Evolutionary conservation across 2,329 filamentous ascomycete genomes (phyloP), one percentile per base, ranked within the genome.

Genomic region (Achaetomium macrosporum): DNA sequence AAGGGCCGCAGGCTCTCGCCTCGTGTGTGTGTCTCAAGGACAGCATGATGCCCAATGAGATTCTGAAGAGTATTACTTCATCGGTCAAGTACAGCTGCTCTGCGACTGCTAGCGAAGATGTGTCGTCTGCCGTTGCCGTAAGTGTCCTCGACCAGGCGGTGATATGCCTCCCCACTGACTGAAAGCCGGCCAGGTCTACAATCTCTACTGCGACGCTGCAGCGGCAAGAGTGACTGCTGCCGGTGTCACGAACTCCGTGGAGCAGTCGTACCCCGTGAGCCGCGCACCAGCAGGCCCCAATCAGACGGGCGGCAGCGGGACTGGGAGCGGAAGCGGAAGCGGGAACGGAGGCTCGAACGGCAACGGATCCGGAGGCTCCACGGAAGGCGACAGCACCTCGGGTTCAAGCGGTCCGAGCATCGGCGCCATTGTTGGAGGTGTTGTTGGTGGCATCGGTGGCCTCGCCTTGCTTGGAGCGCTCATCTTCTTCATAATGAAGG

Each of bases 1-100:
- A 61, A 1, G 76, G 75, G 0, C 74, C 76, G 0, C 67, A 76
- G 56, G 74, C 73, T 10, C 65, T 81, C 2, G 77, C 77, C 0
- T 79, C 76, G 0, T 81, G 77, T 53, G 71, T 69, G 5, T 81
- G 78, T 52, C 56, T 80, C 50, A 78, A 79, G 56, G 69, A 70
- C 3, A 71, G 72, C 19, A 74, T 79, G 67, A 69, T 79, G 67
- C 69, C 69, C 1, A 65, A 64, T n/a, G 59, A 62, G 0, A 64
- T 79, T 6, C 71, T 71, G 6, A 75, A 67, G 57, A 62, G 59
- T 3, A 66, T 81, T n/a, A 74, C 71, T 0, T 73, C 71, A 1
- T 60, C 66, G 1, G 71, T 78, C 47, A 74, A 72, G 55, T 70
- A 64, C 17, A 66, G 64, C n/a, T 81, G 77, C 57, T 66, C 65